Base-by-base conservation (phyloP, 2,329 filamentous ascomycete genomes). In the Colletotrichum higginsianum region DNA sequence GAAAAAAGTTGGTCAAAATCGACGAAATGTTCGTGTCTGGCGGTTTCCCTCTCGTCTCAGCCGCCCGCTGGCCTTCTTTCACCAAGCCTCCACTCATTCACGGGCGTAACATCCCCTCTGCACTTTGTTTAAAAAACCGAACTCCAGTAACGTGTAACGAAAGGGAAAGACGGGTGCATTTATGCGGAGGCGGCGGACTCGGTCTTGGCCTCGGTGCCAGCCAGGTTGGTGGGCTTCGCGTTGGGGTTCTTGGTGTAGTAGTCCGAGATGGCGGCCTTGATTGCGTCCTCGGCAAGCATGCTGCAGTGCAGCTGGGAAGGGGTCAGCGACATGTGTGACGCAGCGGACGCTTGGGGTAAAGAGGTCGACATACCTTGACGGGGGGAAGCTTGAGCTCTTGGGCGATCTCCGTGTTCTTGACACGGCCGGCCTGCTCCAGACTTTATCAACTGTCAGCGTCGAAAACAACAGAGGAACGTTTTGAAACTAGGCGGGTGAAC, bases 341-440 rank as follows among this genome's bases (percentile, higher is more conserved):
- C 1, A 35, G n/a, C 56, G 38, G 49, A 3, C 60, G 44, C 2
- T 13, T 18, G n/a, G 30, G n/a, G n/a, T 12, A 16, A n/a, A n/a
- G 21, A 13, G 7, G 26, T 1, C 13, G 8, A n/a, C 56, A 60
- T 85, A 95, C 93, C 86, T 97, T 97, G 61, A 97, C 94, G 73
- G 94, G 94, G 46, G 94, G 94, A 79, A 96, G 84, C 80, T 94
- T 96, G 68, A 98, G 87, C 85, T 99, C 97, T 87, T 97, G 97
- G 47, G 96, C 96, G 80, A 99, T 99, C 84, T 99, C 95, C 4
- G 96, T 98, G 85, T 99, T 99, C 86, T 94, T 93, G 78, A 99
- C 94, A 85, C 93, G 92, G 66, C 92, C 91, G 44, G 97, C 96
- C 82, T 99, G 94, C 78, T 99, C 96, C 75, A 99, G 75, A 76